Evolutionary conservation across 176 grass and related monocot species (phyloP).

Genomic region (Thinopyrum elongatum): DNA sequence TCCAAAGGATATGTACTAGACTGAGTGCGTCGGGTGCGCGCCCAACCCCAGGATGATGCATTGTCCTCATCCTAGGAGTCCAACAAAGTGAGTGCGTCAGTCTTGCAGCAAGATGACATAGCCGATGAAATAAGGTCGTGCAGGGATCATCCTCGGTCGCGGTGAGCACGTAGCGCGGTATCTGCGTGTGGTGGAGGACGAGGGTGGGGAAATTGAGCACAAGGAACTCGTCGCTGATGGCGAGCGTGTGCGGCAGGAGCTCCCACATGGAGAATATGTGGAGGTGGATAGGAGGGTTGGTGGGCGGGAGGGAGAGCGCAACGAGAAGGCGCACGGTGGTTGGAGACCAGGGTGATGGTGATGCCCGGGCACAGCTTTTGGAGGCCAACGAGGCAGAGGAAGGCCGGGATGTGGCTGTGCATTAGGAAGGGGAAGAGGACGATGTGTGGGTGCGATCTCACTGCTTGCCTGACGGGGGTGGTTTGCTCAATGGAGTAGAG

Average conservation of each 20-base stretch:
- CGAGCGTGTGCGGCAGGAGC: constrained; percentile 38
- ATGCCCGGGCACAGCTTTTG: constrained; percentile 26
- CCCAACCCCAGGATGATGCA: too few species aligned
- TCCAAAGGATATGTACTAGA: too few species aligned
- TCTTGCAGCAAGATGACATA: too few species aligned
- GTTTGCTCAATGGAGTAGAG: neutral
- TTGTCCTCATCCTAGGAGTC: too few species aligned
- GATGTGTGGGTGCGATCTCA: neutral
- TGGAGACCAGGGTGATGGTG: constrained; percentile 16
- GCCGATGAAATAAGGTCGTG: too few species aligned
- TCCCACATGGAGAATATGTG: constrained; percentile 43
- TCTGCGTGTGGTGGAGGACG: constrained; percentile 52
- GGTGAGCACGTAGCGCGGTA: constrained; percentile 19
- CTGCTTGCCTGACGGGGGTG: neutral
- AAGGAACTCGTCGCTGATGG: constrained; percentile 30
- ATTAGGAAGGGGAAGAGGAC: constrained; percentile 46
- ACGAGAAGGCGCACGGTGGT: neutral
- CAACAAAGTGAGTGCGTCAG: too few species aligned
- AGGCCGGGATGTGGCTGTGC: constrained; percentile 35
- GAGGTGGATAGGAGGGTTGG: constrained; percentile 34
- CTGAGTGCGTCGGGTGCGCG: too few species aligned
- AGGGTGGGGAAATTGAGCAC: constrained; percentile 39
- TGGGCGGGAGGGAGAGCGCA: neutral
- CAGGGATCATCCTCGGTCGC: neutral
- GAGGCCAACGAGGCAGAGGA: constrained; percentile 36